Base-by-base conservation (phyloP, 441 rosid genomes). In the Francoa sonchifolia region DNA sequence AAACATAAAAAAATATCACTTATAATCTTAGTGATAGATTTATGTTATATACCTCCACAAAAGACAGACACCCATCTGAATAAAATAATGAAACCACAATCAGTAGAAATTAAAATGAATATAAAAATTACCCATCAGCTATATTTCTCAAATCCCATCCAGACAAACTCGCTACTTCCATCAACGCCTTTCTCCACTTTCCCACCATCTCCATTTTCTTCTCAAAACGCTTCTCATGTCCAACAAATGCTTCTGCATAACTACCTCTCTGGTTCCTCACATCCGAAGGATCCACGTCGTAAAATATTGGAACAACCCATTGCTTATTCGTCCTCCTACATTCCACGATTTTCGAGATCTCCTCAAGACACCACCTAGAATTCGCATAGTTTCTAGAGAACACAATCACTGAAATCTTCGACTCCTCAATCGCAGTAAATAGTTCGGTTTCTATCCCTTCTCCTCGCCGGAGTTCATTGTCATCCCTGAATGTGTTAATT, bases 121-220 rank as follows among this genome's bases (percentile, higher is more conserved):
- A 2, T 2, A 21, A 21, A 21, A 21, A 21, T 21, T 21, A 21
- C 25, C 25, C 25, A 21, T 2, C 25, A 2, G 25, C 25, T 2
- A 6, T 21, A 21, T 21, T 21, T 21, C 25, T 21, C 6, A 33
- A 1, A 42, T 42, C 54, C 64, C 64, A 63, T 11, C 61, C 69
- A 3, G 64, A 49, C 28, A 49, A 44, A 5, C 14, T 30, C 13
- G 50, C 61, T 1, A 53, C 61, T 32, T 58, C 53, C 2, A 30
- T 27, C 64, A 63, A 38, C 11, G 54, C 64, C 6, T 26, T 33
- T 20, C 57, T 58, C 69, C 69, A 63, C 6, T 46, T 19, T 1
- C 1, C 28, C 12, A 57, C 47, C 47, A 3, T 14, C 34, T 46
- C 47, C 17, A 0, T 10, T 19, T 46, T 42, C 17, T 0, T 8